phyloP scores from a whole-genome alignment of 1,284 basidiomycete species.

The Sporisorium sorghi region DNA sequence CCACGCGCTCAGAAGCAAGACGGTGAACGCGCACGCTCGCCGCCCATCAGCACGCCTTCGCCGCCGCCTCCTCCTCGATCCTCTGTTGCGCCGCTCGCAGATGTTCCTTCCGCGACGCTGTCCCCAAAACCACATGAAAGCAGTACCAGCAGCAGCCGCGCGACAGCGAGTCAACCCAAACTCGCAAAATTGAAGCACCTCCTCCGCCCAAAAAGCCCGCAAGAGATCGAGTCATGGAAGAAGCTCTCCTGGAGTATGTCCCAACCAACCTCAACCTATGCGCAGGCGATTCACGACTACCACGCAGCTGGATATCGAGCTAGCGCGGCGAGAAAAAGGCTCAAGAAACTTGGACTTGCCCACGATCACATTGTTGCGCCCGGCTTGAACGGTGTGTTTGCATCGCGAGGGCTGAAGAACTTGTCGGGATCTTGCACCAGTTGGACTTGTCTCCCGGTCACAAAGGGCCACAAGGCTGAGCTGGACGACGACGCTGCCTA shows the following conservation, averaged over 20 bases:
- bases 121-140: no score
- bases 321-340: neutral
- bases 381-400: neutral
- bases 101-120: no score
- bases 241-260: neutral
- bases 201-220: neutral
- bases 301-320: neutral
- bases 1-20: neutral
- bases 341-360: neutral
- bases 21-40: neutral
- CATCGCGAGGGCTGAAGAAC: neutral
- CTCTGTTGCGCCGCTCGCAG: no score
- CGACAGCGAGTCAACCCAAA: neutral
- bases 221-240: constrained; percentile 2
- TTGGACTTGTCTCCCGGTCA: no score
- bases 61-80: neutral
- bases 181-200: constrained; percentile 6
- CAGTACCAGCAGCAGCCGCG: no score
- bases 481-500: neutral
- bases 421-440: neutral
- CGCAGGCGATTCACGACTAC: neutral
- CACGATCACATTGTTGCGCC: neutral
- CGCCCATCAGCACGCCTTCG: neutral
- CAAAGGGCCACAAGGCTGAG: neutral
- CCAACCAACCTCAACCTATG: neutral